phyloP scores from a whole-genome alignment of 2,329 filamentous ascomycete genomes.

The Pestalotiopsis sp. region DNA sequence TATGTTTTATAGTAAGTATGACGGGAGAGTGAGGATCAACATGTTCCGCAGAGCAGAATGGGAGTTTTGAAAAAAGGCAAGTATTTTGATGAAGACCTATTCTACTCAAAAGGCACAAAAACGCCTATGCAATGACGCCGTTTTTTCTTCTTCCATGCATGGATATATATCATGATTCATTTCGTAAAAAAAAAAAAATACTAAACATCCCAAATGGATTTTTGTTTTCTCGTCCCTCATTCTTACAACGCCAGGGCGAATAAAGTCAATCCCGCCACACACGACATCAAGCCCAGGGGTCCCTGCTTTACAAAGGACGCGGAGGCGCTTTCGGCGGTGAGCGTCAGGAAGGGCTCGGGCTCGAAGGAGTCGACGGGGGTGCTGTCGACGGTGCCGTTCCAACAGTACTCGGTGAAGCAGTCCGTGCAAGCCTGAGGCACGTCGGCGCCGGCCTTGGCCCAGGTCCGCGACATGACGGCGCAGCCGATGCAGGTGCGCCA shows the following conservation, averaged over 20 bases:
- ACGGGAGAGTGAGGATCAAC: too few relatives aligned
- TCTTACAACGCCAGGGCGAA: neutral
- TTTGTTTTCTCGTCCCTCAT: neutral
- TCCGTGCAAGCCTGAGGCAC: slow-evolving; percentile 71
- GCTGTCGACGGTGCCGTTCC: slow-evolving; percentile 71
- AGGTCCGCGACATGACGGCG: slow-evolving; percentile 77
- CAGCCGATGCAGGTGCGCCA: slow-evolving; percentile 90
- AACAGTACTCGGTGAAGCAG: slow-evolving; percentile 88
- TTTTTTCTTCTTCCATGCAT: neutral
- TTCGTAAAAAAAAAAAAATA: neutral
- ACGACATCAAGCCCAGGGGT: neutral
- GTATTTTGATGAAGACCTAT: neutral
- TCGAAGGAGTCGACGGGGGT: slow-evolving; percentile 7
- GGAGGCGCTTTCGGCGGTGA: neutral
- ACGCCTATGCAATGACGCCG: neutral
- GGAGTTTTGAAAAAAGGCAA: neutral
- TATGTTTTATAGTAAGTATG: too few relatives aligned
- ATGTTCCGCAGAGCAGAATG: too few relatives aligned
- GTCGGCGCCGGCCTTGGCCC: slow-evolving; percentile 67
- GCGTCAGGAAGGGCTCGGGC: neutral
- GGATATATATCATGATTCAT: neutral
- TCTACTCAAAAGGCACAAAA: neutral
- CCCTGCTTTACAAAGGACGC: neutral
- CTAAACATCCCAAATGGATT: too few relatives aligned
- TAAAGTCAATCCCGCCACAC: neutral